Evolutionary conservation across 2,329 filamentous ascomycete species (phyloP).

Genomic region (Curvularia verruculosa): DNA sequence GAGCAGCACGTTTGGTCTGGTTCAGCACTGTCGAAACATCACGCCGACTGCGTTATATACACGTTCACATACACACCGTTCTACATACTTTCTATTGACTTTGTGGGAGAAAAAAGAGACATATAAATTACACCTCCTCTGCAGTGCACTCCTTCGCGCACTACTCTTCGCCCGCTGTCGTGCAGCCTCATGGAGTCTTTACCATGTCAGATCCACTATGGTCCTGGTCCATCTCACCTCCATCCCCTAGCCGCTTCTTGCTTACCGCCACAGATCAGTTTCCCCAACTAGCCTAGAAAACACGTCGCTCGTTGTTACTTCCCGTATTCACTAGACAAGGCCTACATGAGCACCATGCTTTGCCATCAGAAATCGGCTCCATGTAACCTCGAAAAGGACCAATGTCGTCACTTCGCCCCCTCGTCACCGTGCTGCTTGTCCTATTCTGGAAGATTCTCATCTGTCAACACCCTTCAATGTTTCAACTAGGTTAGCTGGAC

Average conservation of each 20-base stretch:
- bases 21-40: not conserved
- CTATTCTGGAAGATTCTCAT: not conserved
- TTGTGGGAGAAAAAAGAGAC: not conserved
- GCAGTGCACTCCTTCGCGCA: not conserved
- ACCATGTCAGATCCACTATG: not conserved
- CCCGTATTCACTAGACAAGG: not conserved
- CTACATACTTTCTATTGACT: not conserved
- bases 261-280: not conserved
- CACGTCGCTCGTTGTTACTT: not conserved
- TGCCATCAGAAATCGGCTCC: not conserved
- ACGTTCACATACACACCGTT: not conserved
- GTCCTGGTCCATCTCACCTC: not conserved
- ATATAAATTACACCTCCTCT: not conserved
- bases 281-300: not conserved
- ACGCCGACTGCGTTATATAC: not conserved
- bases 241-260: not conserved
- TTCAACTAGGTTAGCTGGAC: not conserved
- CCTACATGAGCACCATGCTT: not conserved
- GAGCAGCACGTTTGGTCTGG: not conserved
- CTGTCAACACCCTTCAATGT: too few species aligned
- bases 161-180: not conserved
- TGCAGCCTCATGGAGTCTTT: not conserved
- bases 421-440: not conserved
- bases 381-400: not conserved
- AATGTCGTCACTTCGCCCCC: not conserved